A percentile compares a stretch with the other conserved stretches of the same genome.
Evolutionary conservation across 2,329 filamentous ascomycete species (phyloP).

Genomic region (Colletotrichum sp.): DNA sequence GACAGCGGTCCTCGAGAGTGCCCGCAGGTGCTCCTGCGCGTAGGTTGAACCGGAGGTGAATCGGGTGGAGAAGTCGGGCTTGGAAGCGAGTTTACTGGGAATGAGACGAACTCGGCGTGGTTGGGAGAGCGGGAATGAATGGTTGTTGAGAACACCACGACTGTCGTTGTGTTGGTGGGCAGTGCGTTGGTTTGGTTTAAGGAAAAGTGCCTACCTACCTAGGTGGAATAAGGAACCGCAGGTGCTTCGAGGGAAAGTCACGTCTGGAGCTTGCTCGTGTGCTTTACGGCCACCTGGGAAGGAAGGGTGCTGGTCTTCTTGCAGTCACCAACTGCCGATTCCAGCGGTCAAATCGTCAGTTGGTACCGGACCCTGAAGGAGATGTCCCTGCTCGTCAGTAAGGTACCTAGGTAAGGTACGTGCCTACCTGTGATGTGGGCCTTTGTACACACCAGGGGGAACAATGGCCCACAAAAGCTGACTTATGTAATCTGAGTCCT

Average conservation of each 20-base stretch:
- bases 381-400: neutral
- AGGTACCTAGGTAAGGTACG: neutral
- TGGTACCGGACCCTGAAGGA: neutral
- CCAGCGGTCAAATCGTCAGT: neutral
- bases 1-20: neutral
- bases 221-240: too few species aligned
- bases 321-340: neutral
- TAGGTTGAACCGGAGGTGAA: neutral
- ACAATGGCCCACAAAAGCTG: neutral
- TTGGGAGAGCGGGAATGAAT: neutral
- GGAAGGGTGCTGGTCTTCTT: neutral
- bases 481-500: neutral
- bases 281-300: neutral
- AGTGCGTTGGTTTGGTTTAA: neutral
- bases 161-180: neutral
- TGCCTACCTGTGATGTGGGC: neutral
- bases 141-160: neutral
- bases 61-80: neutral
- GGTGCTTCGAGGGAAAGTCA: neutral
- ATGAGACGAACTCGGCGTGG: neutral
- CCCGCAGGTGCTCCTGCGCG: fast-evolving
- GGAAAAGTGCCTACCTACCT: neutral
- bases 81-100: neutral
- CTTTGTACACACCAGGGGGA: neutral
- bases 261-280: neutral